These are phyloP conservation scores for Dendrobium catenatum DNA, from an alignment of 106 monocot species.

Conservation along the genomic window DNA sequence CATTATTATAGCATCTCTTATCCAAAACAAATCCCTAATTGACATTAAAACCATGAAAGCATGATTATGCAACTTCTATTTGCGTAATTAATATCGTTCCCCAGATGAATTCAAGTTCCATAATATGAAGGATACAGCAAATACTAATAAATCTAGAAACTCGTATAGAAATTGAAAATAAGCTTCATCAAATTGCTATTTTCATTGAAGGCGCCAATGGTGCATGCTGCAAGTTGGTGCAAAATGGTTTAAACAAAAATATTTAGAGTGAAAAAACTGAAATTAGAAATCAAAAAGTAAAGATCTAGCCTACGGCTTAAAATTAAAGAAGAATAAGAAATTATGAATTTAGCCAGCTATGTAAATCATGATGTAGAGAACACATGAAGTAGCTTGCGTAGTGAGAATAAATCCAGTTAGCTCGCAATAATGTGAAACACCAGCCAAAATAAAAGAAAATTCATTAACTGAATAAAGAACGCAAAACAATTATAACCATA, in stretches of 20 bases:
- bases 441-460: not conserved
- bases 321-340: not conserved
- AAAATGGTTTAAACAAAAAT: not conserved
- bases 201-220: not conserved
- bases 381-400: not conserved
- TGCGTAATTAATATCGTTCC: not conserved
- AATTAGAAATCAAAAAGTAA: not conserved
- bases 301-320: not conserved
- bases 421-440: not conserved
- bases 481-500: not conserved
- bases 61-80: not conserved
- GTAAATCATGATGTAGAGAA: not conserved
- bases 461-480: not conserved
- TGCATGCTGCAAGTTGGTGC: not conserved
- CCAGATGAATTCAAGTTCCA: not conserved
- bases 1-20: not conserved
- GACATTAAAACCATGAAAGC: not conserved
- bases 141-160: not conserved
- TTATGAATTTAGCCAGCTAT: not conserved
- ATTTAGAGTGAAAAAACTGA: not conserved
- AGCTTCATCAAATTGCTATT: not conserved
- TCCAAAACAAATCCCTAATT: not conserved
- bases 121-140: not conserved
- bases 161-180: not conserved
- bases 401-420: not conserved